These are phyloP conservation scores for Odontarrhena argentea DNA, from an alignment of 345 rosid species.

Conservation along the genomic window DNA sequence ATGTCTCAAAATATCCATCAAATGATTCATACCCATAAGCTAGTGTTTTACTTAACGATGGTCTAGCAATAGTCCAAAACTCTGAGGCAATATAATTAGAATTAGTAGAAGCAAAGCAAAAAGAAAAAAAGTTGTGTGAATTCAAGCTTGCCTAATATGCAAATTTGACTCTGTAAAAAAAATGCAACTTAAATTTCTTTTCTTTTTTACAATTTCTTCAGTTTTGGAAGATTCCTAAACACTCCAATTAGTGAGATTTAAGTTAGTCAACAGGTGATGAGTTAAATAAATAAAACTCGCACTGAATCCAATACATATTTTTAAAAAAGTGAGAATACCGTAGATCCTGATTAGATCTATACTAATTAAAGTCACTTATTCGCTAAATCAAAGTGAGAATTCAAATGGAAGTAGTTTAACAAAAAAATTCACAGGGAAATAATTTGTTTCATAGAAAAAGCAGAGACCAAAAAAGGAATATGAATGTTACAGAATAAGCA, in stretches of 20 bases:
- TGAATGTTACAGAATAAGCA: not conserved
- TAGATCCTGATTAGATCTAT: too few relatives aligned
- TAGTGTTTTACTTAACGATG: not conserved
- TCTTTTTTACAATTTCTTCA: not conserved
- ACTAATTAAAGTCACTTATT: too few relatives aligned
- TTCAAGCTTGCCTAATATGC: conserved; percentile 16
- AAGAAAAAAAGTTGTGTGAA: conserved; percentile 13
- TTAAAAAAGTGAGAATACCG: not conserved
- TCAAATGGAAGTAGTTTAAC: too few relatives aligned
- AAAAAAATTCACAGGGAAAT: not conserved
- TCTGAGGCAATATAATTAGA: not conserved
- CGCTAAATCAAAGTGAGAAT: too few relatives aligned
- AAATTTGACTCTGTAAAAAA: conserved; percentile 23
- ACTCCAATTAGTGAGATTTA: conserved; percentile 22
- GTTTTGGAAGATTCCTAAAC: conserved; percentile 33
- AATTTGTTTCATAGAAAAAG: not conserved
- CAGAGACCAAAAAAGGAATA: not conserved
- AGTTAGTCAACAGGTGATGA: conserved; percentile 28
- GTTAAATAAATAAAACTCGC: conserved; percentile 7
- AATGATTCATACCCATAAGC: not conserved
- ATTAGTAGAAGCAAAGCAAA: conserved; percentile 11
- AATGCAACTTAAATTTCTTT: not conserved
- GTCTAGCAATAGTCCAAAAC: conserved; percentile 8
- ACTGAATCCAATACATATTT: conserved; percentile 27
- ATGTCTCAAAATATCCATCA: conserved; percentile 32